phyloP scores from a whole-genome alignment of 139 green algal species.

The Haematococcus sp. region DNA sequence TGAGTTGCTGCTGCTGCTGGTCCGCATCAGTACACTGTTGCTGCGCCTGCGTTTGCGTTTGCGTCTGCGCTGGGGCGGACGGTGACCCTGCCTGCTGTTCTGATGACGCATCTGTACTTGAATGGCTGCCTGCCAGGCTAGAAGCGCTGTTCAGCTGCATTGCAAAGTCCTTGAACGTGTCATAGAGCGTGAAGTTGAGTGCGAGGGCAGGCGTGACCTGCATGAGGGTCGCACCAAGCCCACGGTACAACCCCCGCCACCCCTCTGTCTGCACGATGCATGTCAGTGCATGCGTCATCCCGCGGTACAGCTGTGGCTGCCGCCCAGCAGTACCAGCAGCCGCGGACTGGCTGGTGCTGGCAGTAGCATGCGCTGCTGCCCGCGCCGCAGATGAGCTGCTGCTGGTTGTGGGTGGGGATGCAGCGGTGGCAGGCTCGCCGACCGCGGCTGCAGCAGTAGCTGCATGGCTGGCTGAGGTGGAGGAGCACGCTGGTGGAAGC shows the following conservation, averaged over 20 bases:
- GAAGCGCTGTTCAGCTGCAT: neutral
- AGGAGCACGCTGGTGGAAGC: neutral
- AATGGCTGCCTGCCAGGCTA: neutral
- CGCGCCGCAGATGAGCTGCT: neutral
- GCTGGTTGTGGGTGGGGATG: neutral
- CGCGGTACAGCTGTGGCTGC: constrained; percentile 48
- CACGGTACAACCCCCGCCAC: constrained; percentile 82
- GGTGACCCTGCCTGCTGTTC: neutral
- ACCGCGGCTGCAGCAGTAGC: neutral
- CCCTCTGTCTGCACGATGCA: constrained; percentile 84
- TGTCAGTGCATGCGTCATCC: constrained; percentile 63
- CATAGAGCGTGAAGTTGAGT: constrained; percentile 92
- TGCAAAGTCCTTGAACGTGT: constrained; percentile 39
- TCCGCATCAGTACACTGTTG: neutral
- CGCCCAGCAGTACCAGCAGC: no score
- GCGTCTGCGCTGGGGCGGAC: neutral
- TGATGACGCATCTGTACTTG: neutral
- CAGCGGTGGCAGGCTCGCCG: neutral
- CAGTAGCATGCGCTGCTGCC: neutral
- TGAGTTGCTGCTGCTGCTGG: constrained; percentile 1
- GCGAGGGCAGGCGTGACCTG: constrained; percentile 84
- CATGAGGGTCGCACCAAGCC: constrained; percentile 86
- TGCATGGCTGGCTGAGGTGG: neutral
- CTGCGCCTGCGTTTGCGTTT: constrained; percentile 8
- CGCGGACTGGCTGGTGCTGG: constrained; percentile 32